Conservation (phyloP, 306 rosid genomes). For the Ceratonia siliqua region DNA sequence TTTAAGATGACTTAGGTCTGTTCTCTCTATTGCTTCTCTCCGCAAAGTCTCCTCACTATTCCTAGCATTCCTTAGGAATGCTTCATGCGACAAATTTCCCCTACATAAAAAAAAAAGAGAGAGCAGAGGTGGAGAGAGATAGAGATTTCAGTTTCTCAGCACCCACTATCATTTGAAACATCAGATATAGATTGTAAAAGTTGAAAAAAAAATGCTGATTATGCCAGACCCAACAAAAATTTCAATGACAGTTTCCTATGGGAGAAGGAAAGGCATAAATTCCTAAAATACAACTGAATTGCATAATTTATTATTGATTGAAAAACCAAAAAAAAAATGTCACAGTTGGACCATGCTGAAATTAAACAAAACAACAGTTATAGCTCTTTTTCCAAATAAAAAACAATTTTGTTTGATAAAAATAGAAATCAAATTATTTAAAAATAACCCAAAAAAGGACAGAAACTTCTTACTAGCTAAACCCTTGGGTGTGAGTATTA, state of each 20-base stretch:
- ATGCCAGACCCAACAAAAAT: slow-evolving; percentile 17
- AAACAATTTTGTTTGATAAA: neutral
- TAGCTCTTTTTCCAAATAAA: slow-evolving; percentile 6
- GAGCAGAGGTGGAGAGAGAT: neutral
- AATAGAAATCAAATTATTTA: neutral
- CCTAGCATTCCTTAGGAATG: slow-evolving; percentile 93
- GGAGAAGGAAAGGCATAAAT: slow-evolving; percentile 23
- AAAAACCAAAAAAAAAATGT: slow-evolving; percentile 8
- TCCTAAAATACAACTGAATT: neutral
- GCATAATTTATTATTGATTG: slow-evolving; percentile 17
- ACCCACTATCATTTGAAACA: slow-evolving; percentile 26
- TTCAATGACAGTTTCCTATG: neutral
- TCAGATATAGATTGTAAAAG: slow-evolving; percentile 10
- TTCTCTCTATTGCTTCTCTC: slow-evolving; percentile 96
- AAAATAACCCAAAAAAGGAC: slow-evolving; percentile 4
- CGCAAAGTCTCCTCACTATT: slow-evolving; percentile 96
- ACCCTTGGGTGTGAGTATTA: neutral
- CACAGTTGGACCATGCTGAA: slow-evolving; percentile 12
- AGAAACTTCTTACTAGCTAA: neutral
- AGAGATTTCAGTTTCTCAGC: slow-evolving; percentile 29
- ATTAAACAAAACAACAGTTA: slow-evolving; percentile 9
- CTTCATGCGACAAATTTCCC: slow-evolving; percentile 93
- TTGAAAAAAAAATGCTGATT: slow-evolving; percentile 1
- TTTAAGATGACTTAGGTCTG: slow-evolving; percentile 91
- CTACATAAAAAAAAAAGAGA: slow-evolving; percentile 36